Percentiles rank a stretch among this genome's conserved stretches.
Conservation (phyloP, 2,329 filamentous ascomycete species). For the Fusarium oxysporum region DNA sequence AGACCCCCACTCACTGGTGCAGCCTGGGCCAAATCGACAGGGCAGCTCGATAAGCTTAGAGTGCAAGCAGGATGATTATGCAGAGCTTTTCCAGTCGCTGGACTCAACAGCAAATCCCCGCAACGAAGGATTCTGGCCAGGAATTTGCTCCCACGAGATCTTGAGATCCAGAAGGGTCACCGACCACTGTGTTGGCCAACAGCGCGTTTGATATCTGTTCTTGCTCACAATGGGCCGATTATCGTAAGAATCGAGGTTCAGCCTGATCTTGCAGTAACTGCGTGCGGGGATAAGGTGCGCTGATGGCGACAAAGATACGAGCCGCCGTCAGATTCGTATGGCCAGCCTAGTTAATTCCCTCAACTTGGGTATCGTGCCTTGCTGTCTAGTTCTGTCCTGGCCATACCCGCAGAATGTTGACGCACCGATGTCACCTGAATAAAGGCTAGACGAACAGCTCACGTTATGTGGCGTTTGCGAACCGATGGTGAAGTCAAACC, state of each 20-base stretch:
- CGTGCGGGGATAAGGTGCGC: slow-evolving; percentile 23
- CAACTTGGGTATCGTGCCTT: slow-evolving; percentile 26
- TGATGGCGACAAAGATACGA: slow-evolving; percentile 31
- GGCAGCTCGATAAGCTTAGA: slow-evolving; percentile 27
- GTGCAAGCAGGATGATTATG: slow-evolving; percentile 16
- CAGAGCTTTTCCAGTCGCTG: slow-evolving; percentile 15
- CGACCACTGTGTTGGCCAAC: background rate
- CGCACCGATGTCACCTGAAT: slow-evolving; percentile 28
- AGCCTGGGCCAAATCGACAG: slow-evolving; percentile 5
- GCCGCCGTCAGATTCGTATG: slow-evolving; percentile 31
- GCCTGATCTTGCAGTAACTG: slow-evolving; percentile 29
- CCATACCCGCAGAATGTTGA: slow-evolving; percentile 32
- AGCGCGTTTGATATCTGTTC: background rate
- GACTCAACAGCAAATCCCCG: background rate
- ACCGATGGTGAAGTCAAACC: background rate
- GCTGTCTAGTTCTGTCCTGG: slow-evolving; percentile 20
- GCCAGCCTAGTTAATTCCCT: slow-evolving; percentile 36
- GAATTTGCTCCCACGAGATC: slow-evolving; percentile 8
- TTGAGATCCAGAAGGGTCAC: slow-evolving; percentile 5
- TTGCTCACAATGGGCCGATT: slow-evolving; percentile 3
- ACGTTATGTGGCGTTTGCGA: slow-evolving; percentile 7
- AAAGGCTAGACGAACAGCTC: slow-evolving; percentile 13
- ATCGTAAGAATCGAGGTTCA: slow-evolving; percentile 13
- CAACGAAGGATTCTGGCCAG: background rate
- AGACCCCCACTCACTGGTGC: slow-evolving; percentile 7